Percentiles rank a stretch among this genome's conserved stretches.
Conservation (phyloP, 2,329 filamentous ascomycete species). For the Hymenoscyphus scutula region DNA sequence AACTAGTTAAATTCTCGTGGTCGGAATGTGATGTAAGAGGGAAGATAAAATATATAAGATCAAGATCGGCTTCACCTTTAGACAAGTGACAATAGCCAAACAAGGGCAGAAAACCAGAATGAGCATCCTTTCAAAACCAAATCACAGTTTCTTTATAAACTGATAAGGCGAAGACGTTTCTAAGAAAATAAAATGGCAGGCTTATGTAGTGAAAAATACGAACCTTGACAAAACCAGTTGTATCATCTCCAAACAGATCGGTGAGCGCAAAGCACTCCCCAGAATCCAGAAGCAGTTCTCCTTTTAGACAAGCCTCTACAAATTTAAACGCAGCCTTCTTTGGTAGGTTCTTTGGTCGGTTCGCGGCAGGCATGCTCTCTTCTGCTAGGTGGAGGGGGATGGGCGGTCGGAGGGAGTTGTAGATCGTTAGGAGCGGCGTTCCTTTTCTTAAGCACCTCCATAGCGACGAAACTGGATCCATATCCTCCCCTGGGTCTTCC, state of each 20-base stretch:
- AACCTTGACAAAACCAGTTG: slow-evolving; percentile 95
- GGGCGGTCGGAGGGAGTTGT: slow-evolving; percentile 76
- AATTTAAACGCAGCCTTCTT: slow-evolving; percentile 93
- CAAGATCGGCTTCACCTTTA: not conserved
- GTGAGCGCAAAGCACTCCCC: slow-evolving; percentile 88
- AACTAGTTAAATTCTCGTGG: not conserved
- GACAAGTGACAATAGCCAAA: not conserved
- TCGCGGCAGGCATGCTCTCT: slow-evolving; percentile 60
- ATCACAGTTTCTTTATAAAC: not conserved
- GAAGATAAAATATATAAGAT: not conserved
- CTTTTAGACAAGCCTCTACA: slow-evolving; percentile 77
- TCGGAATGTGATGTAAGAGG: not conserved
- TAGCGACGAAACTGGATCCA: slow-evolving; percentile 83
- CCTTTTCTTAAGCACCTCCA: slow-evolving; percentile 86
- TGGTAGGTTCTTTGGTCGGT: slow-evolving; percentile 76
- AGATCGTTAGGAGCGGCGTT: slow-evolving; percentile 80
- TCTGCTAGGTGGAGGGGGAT: slow-evolving; percentile 68
- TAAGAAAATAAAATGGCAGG: not conserved
- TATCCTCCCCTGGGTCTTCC: slow-evolving; percentile 61
- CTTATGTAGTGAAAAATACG: slow-evolving; percentile 15
- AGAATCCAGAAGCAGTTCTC: slow-evolving; percentile 71
- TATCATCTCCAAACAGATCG: slow-evolving; percentile 90
- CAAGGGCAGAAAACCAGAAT: not conserved
- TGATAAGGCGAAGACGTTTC: not conserved
- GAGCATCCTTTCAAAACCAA: not conserved